Conservation (phyloP, 805 yeast species). For the Suhomyces xylopsoci region DNA sequence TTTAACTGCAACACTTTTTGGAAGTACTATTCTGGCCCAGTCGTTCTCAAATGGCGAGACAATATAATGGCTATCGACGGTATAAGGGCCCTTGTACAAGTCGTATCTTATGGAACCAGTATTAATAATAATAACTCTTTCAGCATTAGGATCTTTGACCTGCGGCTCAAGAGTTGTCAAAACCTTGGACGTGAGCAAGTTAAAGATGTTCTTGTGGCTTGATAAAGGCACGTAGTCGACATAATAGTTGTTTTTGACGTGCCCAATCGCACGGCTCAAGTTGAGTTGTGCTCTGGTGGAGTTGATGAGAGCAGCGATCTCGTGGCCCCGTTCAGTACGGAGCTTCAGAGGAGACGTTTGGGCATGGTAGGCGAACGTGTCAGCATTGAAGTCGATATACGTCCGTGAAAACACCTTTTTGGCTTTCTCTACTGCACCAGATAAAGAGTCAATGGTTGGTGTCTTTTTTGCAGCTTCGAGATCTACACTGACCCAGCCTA, state of each 20-base stretch:
- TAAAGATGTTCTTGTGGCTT: slow-evolving; percentile 50
- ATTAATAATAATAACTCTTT: slow-evolving; percentile 60
- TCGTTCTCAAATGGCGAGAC: slow-evolving; percentile 82
- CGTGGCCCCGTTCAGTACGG: slow-evolving; percentile 53
- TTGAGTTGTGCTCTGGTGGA: slow-evolving; percentile 46
- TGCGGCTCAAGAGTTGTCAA: slow-evolving; percentile 44
- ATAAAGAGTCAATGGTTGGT: slow-evolving; percentile 1
- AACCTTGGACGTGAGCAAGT: slow-evolving; percentile 55
- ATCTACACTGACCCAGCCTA: slow-evolving; percentile 77
- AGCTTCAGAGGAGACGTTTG: slow-evolving; percentile 33
- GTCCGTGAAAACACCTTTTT: slow-evolving; percentile 46
- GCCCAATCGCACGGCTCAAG: slow-evolving; percentile 57
- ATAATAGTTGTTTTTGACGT: slow-evolving; percentile 63
- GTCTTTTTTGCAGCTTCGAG: slow-evolving; percentile 11
- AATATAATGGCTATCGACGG: slow-evolving; percentile 73
- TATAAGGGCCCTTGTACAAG: slow-evolving; percentile 78
- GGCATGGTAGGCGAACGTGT: slow-evolving; percentile 68
- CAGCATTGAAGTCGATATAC: slow-evolving; percentile 78
- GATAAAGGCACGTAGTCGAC: slow-evolving; percentile 62
- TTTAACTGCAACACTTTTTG: slow-evolving; percentile 52
- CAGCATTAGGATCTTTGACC: slow-evolving; percentile 17
- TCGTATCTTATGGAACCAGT: slow-evolving; percentile 90
- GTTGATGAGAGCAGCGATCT: slow-evolving; percentile 44
- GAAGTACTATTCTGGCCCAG: slow-evolving; percentile 69
- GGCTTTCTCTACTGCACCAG: background rate